Evolutionary conservation across 2,329 filamentous ascomycete genomes (phyloP), one percentile per base, ranked within the genome.

Genomic region (Rachicladosporium sp.): DNA sequence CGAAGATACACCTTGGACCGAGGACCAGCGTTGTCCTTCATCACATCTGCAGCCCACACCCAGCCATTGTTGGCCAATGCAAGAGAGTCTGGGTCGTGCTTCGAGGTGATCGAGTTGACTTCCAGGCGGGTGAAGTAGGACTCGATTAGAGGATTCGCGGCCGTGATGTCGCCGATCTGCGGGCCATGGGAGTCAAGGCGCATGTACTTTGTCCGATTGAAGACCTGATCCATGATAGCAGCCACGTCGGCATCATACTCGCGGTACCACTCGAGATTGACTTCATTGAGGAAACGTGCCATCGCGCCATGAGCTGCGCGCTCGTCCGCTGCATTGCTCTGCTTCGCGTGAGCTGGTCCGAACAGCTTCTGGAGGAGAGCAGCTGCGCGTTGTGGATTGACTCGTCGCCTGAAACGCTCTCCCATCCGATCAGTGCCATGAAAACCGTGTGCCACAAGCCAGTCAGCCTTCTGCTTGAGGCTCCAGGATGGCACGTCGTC

Each of bases 1-100:
- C 86, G 77, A n/a, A 98, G 73, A 55, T 98, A 98, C n/a, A 89
- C 87, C 41, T 80, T 79, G 6, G 89, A 94, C 34, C 83, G 70
- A 0, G 87, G 82, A 0, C 93, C 93, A 23, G 91, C 91, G 54
- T 96, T 91, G 64, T 98, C 91, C 33, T 85, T 73, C 62, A 96
- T 74, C 1, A 91, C 89, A 63, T 96, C 93, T 4, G 89, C 89
- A 43, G 85, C 89, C 91, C 91, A 98, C 6, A 98, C 88, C 91
- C 91, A 98, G 33, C 91, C 91, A 56, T 98, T 98, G 63, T 96
- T 96, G 32, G 80, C 88, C 37, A 98, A 66, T 2, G 85, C 84
- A 34, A 93, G 70, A 33, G 87, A 80, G 42, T 80, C 80, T 1
- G 78, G 71, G 42, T 78, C 78, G 54, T 93, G 81, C 53, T 84